Evolutionary conservation across 306 rosid species (phyloP), one percentile per base, ranked within the genome.

Genomic region (Rosa chinensis): DNA sequence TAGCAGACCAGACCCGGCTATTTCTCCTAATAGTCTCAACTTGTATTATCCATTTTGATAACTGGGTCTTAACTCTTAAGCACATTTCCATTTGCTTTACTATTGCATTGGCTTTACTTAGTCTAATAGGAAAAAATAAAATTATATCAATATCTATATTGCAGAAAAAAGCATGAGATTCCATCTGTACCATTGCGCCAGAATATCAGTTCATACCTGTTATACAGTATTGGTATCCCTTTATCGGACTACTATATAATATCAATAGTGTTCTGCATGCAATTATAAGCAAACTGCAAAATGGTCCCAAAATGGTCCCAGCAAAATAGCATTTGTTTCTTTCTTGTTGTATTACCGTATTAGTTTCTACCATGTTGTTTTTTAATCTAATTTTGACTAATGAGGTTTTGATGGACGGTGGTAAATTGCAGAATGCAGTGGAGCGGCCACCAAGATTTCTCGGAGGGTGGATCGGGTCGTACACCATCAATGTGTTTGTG

Each of bases 391-490:
- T 25, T n/a, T 45, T 56, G 56, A 67, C 53, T 69, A 6, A 72
- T 43, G 28, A 18, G 25, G 18, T 40, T 77, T 23, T 47, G 47
- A 58, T 79, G 28, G 45, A 86, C 8, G 79, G 69, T 6, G 82
- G 70, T 80, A 86, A 70, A 44, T 52, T 87, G 87, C 94, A 95
- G 99, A 95, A 91, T 72, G 99, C 99, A 0, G 96, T 95, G 86
- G 99, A 95, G 85, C 89, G 85, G 50, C 99, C 99, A 16, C 92
- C 94, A 2, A 95, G 81, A 79, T 93, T 78, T 77, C 74, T 90
- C 6, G 99, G 99, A 74, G 88, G 98, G 79, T 95, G 99, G 99
- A 92, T 86, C 0, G 99, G 99, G 21, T 39, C 92, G 0, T 93
- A 77, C 49, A 80, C 87, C 37, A 89, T 95, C 64, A 95, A 95